Percentiles rank a stretch among this genome's conserved stretches.
These are phyloP conservation scores for Platanus orientalis DNA, from an alignment of 164 flowering plant species.

Conservation along the genomic window DNA sequence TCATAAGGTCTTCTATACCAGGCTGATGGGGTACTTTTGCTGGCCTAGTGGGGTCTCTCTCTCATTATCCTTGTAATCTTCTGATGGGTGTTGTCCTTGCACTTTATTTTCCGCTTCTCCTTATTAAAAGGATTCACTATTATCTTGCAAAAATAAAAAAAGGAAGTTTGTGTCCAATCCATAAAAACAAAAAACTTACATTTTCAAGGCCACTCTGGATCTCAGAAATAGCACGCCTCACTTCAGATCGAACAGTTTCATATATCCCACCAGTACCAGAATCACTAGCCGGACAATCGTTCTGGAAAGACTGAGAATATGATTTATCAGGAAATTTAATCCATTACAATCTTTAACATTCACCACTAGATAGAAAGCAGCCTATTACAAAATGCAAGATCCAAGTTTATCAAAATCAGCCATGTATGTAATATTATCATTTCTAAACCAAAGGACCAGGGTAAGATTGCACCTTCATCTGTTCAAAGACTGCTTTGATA, in stretches of 20 bases:
- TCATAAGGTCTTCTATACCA: too few relatives aligned
- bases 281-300: constrained; percentile 26
- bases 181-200: constrained; percentile 32
- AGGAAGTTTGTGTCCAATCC: not conserved
- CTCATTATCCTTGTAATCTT: too few relatives aligned
- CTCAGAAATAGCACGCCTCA: constrained; percentile 61
- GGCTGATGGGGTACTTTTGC: too few relatives aligned
- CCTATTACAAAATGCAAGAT: not conserved
- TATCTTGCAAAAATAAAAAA: too few relatives aligned
- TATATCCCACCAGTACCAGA: constrained; percentile 30
- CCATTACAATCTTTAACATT: not conserved
- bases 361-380: not conserved
- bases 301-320: constrained; percentile 25
- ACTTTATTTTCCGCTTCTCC: too few relatives aligned
- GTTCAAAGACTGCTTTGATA: constrained; percentile 49
- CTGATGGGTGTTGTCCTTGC: too few relatives aligned
- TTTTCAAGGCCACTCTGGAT: constrained; percentile 49
- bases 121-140: too few relatives aligned
- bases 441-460: not conserved
- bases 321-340: constrained; percentile 4
- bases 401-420: not conserved
- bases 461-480: constrained; percentile 35
- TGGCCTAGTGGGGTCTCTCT: too few relatives aligned
- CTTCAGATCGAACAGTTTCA: constrained; percentile 61
- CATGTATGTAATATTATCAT: not conserved